A percentile compares a stretch with the other conserved stretches of the same genome.
Conservation (phyloP, 2,329 filamentous ascomycete species). For the Daldinia sp. region DNA sequence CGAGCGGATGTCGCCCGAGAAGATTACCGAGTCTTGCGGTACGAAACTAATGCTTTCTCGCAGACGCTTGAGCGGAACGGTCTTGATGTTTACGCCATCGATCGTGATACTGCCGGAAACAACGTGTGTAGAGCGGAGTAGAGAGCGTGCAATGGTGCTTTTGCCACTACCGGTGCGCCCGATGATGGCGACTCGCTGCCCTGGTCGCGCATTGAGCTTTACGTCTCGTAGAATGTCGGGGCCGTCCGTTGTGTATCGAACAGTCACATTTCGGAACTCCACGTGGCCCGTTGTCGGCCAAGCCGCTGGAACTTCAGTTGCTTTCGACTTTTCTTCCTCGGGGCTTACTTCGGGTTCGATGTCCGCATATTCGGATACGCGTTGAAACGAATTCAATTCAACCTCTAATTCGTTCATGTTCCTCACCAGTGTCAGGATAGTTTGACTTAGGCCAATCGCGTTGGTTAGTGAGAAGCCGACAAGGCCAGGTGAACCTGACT, state of each 20-base stretch:
- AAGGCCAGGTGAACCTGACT: slow-evolving; percentile 15
- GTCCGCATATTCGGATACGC: slow-evolving; percentile 45
- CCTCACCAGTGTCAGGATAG: slow-evolving; percentile 28
- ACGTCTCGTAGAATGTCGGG: slow-evolving; percentile 45
- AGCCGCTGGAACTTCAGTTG: slow-evolving; percentile 28
- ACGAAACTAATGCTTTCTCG: slow-evolving; percentile 51
- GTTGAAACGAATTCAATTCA: slow-evolving; percentile 42
- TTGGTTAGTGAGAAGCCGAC: slow-evolving; percentile 33
- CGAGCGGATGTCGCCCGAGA: slow-evolving; percentile 30
- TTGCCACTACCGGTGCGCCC: slow-evolving; percentile 59
- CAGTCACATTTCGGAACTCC: slow-evolving; percentile 43
- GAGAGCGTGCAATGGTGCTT: slow-evolving; percentile 55
- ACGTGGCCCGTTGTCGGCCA: slow-evolving; percentile 44
- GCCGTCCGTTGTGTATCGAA: slow-evolving; percentile 42
- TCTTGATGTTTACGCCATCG: slow-evolving; percentile 49
- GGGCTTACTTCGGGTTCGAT: slow-evolving; percentile 42
- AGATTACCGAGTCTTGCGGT: slow-evolving; percentile 52
- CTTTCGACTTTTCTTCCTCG: slow-evolving; percentile 26
- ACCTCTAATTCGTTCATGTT: slow-evolving; percentile 36
- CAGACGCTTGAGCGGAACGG: slow-evolving; percentile 47
- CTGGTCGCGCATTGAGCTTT: slow-evolving; percentile 32
- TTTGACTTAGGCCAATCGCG: slow-evolving; percentile 29
- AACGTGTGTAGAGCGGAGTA: slow-evolving; percentile 47
- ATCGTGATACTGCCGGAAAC: slow-evolving; percentile 46
- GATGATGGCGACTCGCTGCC: slow-evolving; percentile 23